Base-by-base conservation (phyloP, 345 rosid species). In the Euphorbia peplus region DNA sequence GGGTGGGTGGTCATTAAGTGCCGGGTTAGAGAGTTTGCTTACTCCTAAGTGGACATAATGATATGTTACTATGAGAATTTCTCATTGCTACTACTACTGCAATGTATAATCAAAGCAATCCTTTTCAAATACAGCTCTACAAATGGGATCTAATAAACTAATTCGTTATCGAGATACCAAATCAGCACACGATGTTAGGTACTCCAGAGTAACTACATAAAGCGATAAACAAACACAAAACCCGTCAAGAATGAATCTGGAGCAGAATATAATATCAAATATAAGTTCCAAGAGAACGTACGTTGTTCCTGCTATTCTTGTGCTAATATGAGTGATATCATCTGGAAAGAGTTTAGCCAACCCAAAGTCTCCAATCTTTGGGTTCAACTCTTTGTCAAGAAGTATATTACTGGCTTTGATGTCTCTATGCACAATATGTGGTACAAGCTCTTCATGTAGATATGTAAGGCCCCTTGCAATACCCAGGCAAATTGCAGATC, bases 301-400 rank as follows among this genome's bases (percentile, higher is more conserved):
- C 98, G 91, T 89, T 66, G 98, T 93, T 77, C 98, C 97, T 15
- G 98, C 97, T 42, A 93, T 86, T 73, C 93, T 82, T 30, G 98
- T 93, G 81, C 90, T 91, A 56, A 95, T 90, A 73, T 91, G 99
- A 81, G 99, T 89, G 75, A 91, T 91, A 68, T 89, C 68, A 58
- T 95, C 96, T 13, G 99, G 97, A 70, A 93, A 93, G 65, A 93
- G 96, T 80, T 93, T 93, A 37, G 98, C 98, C 87, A 93, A 70
- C 35, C 98, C 98, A 25, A 93, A 93, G 77, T 93, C 97, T 63
- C 98, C 98, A 54, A 93, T 93, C 75, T 93, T 93, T 25, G 98
- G 97, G 72, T 80, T 76, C 60, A 88, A 87, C 58, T 91, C 81
- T 67, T 53, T 64, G 81, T 93, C 97, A 35, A 93, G 92, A 68